Evolutionary conservation across 2,329 filamentous ascomycete genomes (phyloP).

Genomic region (Aureobasidium sp.): DNA sequence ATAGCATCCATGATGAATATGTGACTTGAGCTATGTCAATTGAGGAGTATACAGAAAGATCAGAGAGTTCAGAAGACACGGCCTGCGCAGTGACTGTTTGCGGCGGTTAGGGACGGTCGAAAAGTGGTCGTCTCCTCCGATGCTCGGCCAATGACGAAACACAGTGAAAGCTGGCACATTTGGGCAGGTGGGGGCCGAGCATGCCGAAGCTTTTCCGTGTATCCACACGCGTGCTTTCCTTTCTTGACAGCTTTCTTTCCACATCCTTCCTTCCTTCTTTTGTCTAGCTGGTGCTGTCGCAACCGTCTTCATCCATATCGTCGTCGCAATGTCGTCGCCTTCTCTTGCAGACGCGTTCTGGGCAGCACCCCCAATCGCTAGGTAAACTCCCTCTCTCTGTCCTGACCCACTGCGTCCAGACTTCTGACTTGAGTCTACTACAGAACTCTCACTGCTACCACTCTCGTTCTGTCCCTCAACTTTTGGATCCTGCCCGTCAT

Average conservation of each 20-base stretch:
- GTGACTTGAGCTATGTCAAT: not conserved
- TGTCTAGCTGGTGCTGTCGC: constrained; percentile 11
- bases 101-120: not conserved
- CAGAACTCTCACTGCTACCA: constrained; percentile 62
- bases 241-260: constrained; percentile 11
- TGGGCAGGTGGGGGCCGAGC: constrained; percentile 3
- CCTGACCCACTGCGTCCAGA: constrained; percentile 15
- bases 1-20: constrained; percentile 32
- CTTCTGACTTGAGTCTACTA: constrained; percentile 37
- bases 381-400: constrained; percentile 41
- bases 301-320: constrained; percentile 19
- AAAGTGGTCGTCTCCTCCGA: not conserved
- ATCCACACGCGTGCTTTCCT: constrained; percentile 9
- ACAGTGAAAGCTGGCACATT: not conserved
- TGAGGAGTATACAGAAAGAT: not conserved
- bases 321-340: constrained; percentile 12
- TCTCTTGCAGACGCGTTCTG: constrained; percentile 52
- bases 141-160: constrained; percentile 1
- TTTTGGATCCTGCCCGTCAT: constrained; percentile 39
- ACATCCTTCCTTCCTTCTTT: not conserved
- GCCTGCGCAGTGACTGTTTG: constrained; percentile 17
- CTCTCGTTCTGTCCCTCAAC: constrained; percentile 58
- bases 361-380: constrained; percentile 58
- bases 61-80: not conserved
- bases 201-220: not conserved